Evolutionary conservation across 1,284 basidiomycete genomes (phyloP).

Genomic region (Fomitopsis schrenkii): DNA sequence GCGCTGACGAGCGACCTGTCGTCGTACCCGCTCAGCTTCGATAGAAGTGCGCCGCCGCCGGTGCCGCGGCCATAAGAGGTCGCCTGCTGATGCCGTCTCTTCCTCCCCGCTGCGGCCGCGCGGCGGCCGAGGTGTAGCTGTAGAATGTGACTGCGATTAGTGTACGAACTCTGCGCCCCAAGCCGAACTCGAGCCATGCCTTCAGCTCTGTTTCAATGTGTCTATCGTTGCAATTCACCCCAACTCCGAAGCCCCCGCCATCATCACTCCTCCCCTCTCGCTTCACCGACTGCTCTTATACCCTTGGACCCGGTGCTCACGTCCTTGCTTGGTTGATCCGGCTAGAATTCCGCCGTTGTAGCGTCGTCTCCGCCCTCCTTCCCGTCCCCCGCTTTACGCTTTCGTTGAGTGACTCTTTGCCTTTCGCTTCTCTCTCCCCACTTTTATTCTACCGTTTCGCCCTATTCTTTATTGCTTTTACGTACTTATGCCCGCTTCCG

Average conservation of each 20-base stretch:
- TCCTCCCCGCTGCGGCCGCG: not conserved
- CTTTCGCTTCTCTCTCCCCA: not conserved
- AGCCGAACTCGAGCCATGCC: not conserved
- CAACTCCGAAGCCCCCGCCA: not conserved
- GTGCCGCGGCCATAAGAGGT: constrained; percentile 16
- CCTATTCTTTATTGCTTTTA: not conserved
- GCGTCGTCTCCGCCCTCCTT: constrained; percentile 7
- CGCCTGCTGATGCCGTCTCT: not conserved
- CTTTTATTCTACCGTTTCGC: not conserved
- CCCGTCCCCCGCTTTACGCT: not conserved
- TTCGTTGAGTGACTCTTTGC: not conserved
- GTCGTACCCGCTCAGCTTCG: constrained; percentile 74
- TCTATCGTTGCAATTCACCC: constrained; percentile 6
- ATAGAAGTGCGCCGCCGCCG: constrained; percentile 18
- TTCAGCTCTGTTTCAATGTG: constrained; percentile 1
- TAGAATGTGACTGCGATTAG: constrained; percentile 12
- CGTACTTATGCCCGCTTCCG: constrained; percentile 5
- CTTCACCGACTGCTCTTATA: constrained; percentile 7
- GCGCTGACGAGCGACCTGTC: constrained; percentile 76
- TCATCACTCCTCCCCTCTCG: constrained; percentile 1
- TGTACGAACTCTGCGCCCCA: constrained; percentile 10
- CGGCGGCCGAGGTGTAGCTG: constrained; percentile 8
- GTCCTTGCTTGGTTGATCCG: constrained; percentile 21
- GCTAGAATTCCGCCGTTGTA: constrained; percentile 17
- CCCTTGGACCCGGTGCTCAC: constrained; percentile 18